Evolutionary conservation across 805 yeast genomes (phyloP).

Genomic region (Spencermartinsiella europaea): DNA sequence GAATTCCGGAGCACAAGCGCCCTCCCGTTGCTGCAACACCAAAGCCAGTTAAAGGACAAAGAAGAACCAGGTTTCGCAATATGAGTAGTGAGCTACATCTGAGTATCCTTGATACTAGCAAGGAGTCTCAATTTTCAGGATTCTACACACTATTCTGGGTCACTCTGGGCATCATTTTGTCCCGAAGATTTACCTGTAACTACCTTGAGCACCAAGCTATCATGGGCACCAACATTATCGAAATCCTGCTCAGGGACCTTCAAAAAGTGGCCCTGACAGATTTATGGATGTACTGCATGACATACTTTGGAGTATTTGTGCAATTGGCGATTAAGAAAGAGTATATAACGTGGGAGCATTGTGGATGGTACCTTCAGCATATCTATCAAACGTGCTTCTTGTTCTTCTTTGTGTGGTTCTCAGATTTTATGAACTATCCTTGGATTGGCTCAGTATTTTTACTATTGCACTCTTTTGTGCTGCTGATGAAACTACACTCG

Average conservation of each 20-base stretch:
- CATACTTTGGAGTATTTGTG: slow-evolving; percentile 54
- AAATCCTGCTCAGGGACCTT: slow-evolving; percentile 56
- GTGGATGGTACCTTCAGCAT: slow-evolving; percentile 62
- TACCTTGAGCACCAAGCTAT: slow-evolving; percentile 42
- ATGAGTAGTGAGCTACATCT: slow-evolving; percentile 20
- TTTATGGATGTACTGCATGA: slow-evolving; percentile 61
- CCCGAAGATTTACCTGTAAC: slow-evolving; percentile 49
- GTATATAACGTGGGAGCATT: slow-evolving; percentile 51
- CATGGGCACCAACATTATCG: slow-evolving; percentile 49
- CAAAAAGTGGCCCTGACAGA: slow-evolving; percentile 70
- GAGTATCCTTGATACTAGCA: slow-evolving; percentile 30
- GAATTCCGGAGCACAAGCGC: background rate
- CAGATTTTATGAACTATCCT: slow-evolving; percentile 56
- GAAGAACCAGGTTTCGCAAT: slow-evolving; percentile 19
- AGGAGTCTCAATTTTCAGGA: slow-evolving; percentile 53
- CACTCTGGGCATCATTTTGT: slow-evolving; percentile 19
- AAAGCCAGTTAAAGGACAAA: background rate
- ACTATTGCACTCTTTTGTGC: slow-evolving; percentile 75
- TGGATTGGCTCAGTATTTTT: slow-evolving; percentile 91
- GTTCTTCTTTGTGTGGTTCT: slow-evolving; percentile 47
- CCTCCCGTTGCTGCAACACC: background rate
- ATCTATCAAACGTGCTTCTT: slow-evolving; percentile 52
- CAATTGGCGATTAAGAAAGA: slow-evolving; percentile 50
- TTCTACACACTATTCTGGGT: slow-evolving; percentile 58
- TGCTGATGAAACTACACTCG: slow-evolving; percentile 94